Conservation (phyloP, 1,284 basidiomycete genomes). For the Cryptococcus sp. region DNA sequence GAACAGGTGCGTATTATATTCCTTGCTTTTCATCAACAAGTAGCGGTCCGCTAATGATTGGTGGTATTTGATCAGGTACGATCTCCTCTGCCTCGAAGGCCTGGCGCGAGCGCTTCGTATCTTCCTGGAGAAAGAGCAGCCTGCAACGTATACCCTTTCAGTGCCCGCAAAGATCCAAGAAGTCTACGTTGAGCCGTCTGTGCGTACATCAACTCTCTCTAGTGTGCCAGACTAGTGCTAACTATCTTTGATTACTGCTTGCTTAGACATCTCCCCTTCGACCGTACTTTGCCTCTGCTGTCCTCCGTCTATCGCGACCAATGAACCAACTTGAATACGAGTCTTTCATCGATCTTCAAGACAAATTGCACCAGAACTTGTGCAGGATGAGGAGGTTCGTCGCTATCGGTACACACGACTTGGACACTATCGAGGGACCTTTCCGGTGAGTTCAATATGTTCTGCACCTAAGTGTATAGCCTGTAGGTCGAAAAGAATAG, state of each 20-base stretch:
- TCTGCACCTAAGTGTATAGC: not conserved
- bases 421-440: slow-evolving; percentile 82
- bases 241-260: not conserved
- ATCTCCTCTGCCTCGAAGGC: slow-evolving; percentile 96
- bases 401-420: slow-evolving; percentile 95
- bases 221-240: not conserved
- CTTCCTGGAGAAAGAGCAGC: slow-evolving; percentile 73
- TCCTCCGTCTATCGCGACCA: slow-evolving; percentile 79
- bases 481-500: not conserved
- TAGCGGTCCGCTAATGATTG: slow-evolving; percentile 9
- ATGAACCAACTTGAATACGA: slow-evolving; percentile 89
- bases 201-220: slow-evolving; percentile 49
- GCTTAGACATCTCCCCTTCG: slow-evolving; percentile 74
- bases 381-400: slow-evolving; percentile 88
- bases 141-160: slow-evolving; percentile 72
- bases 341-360: slow-evolving; percentile 97
- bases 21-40: not conserved
- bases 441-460: slow-evolving; percentile 60
- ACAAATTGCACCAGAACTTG: slow-evolving; percentile 96
- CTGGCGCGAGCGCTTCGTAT: slow-evolving; percentile 83
- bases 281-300: slow-evolving; percentile 86
- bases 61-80: slow-evolving; percentile 67
- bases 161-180: slow-evolving; percentile 69
- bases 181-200: slow-evolving; percentile 68
- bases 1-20: slow-evolving; percentile 64